These are phyloP conservation scores for Somion occarium DNA, from an alignment of 1,284 basidiomycete species.

Conservation along the genomic window DNA sequence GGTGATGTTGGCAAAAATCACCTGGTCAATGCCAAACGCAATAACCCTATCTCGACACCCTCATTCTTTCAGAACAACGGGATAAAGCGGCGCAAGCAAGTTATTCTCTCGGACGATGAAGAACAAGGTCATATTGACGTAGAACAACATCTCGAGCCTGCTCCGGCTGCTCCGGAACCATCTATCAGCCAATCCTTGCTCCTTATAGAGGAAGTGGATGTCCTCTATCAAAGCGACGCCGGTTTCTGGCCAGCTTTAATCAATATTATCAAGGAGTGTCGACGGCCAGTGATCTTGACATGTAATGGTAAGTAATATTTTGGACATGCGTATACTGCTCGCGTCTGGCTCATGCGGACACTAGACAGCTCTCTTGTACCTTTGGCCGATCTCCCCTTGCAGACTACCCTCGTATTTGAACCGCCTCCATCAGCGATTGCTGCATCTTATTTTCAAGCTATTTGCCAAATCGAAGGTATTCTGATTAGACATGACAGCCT, in stretches of 20 bases:
- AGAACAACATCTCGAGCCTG: neutral
- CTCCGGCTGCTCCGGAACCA: neutral
- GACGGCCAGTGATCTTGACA: conserved; percentile 85
- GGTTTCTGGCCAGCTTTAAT: conserved; percentile 90
- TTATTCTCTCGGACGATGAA: conserved; percentile 10
- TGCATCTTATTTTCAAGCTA: conserved; percentile 68
- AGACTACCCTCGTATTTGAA: conserved; percentile 65
- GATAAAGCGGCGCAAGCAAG: conserved; percentile 8
- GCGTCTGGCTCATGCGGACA: no score
- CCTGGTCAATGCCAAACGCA: conserved; percentile 42
- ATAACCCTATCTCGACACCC: neutral
- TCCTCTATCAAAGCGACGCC: conserved; percentile 85
- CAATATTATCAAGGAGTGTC: conserved; percentile 75
- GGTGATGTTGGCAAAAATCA: conserved; percentile 95
- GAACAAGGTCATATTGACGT: no score
- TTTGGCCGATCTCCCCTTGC: conserved; percentile 68
- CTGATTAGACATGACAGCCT: no score
- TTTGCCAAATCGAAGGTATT: conserved; percentile 57
- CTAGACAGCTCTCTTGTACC: conserved; percentile 74
- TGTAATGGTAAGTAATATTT: conserved; percentile 77
- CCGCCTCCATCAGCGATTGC: conserved; percentile 56
- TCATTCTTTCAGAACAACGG: conserved; percentile 13
- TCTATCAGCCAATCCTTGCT: conserved; percentile 78
- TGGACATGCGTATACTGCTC: no score
- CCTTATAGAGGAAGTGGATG: conserved; percentile 95